A percentile compares a stretch with the other conserved stretches of the same genome.
Evolutionary conservation across 2,329 filamentous ascomycete species (phyloP).

Genomic region (Fusarium anguioides): DNA sequence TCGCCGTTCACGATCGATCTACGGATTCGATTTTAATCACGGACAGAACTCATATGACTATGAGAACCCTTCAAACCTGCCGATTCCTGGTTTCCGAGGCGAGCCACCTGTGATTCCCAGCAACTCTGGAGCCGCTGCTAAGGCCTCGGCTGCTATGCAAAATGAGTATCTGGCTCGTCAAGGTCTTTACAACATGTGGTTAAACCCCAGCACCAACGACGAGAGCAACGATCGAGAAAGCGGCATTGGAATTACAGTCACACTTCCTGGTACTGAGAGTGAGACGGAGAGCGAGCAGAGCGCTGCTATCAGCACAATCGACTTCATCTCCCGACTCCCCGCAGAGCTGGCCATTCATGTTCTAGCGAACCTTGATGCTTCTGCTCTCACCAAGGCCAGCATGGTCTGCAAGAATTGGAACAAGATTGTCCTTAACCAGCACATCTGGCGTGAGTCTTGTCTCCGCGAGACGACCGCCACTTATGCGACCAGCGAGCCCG

Average conservation of each 20-base stretch:
- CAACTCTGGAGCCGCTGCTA: conserved; percentile 69
- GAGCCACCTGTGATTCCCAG: conserved; percentile 71
- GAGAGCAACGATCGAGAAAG: conserved; percentile 70
- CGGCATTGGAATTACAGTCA: conserved; percentile 70
- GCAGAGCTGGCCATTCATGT: conserved; percentile 69
- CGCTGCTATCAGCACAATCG: conserved; percentile 62
- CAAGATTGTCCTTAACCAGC: conserved; percentile 60
- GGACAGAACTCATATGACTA: conserved; percentile 39
- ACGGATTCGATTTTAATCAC: conserved; percentile 54
- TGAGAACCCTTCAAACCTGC: conserved; percentile 48
- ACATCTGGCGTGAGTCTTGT: conserved; percentile 73
- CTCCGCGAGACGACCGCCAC: conserved; percentile 69
- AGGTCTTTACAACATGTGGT: conserved; percentile 55
- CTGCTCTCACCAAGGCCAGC: conserved; percentile 60
- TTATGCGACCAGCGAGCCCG: conserved; percentile 66
- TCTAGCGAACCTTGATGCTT: conserved; percentile 65
- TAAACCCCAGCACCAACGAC: conserved; percentile 55
- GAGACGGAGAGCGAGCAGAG: conserved; percentile 50
- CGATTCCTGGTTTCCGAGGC: conserved; percentile 61
- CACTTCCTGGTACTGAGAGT: conserved; percentile 53
- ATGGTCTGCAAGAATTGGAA: conserved; percentile 65
- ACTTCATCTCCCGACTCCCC: conserved; percentile 68
- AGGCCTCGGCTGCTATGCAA: conserved; percentile 69
- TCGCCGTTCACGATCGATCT: conserved; percentile 59
- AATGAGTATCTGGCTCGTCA: conserved; percentile 60